Base-by-base conservation (phyloP, 2,329 filamentous ascomycete genomes). In the Thermothelomyces thermophilus region DNA sequence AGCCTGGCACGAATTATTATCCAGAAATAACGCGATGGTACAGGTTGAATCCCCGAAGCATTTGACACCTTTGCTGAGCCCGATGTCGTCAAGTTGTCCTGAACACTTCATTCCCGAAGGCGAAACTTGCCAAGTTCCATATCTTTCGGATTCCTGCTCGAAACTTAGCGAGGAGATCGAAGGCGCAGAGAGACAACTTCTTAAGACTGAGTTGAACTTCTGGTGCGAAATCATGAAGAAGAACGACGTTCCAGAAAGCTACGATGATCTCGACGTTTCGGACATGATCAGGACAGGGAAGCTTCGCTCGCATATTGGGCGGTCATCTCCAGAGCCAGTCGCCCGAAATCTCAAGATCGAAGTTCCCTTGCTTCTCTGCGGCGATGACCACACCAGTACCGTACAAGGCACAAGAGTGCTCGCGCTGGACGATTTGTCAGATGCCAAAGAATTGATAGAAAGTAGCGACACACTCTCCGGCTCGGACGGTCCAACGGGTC, bases 1-100 rank as follows among this genome's bases (percentile, higher is more conserved):
- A 2, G 13, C 2, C 2, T 1, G 3, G 33, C 9, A 2, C 16
- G 2, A 5, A 24, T 28, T 9, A 30, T 10, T 13, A 3, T 3
- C 19, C 8, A 24, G 33, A 42, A 39, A 48, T 56, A 31, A 56
- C 36, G 19, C 1, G 5, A 14, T 4, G 6, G 10, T 3, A 5
- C 16, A 56, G 61, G 40, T 56, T 35, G 36, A 42, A 49, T 31
- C 41, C 14, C 19, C 22, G 14, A 57, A 60, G 19, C 54, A 46
- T 14, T 10, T 64, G 17, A 62, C 61, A 3, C 59, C 61, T 2
- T 60, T 59, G 1, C 46, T 63, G 19, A 63, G 55, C 16, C 62
- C 62, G 3, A 41, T 53, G 16, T 17, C 33, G 6, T 22, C 48
- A 3, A 17, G 40, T 5, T 11, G 22, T 4, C 40, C 42, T 2